Evolutionary conservation across 2,329 filamentous ascomycete species (phyloP).

Genomic region (Phaeosphaeriaceae sp.): DNA sequence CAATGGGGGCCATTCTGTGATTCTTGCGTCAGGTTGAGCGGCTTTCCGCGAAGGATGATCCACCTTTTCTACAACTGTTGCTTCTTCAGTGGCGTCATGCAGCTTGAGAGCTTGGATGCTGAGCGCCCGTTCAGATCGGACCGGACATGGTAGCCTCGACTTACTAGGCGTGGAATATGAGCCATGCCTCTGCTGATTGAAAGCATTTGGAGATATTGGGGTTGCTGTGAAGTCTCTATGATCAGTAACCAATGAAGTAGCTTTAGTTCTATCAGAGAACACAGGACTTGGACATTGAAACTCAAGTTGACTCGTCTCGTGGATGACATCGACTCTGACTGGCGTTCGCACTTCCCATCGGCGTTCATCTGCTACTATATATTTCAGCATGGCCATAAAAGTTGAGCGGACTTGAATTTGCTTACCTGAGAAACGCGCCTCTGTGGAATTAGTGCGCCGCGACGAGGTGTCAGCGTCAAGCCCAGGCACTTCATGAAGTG

Average conservation of each 20-base stretch:
- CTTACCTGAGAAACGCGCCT: conserved; percentile 38
- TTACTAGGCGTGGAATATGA: background rate
- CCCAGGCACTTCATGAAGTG: conserved; percentile 35
- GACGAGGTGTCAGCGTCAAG: conserved; percentile 41
- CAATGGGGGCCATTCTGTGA: conserved; percentile 35
- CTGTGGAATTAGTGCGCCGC: conserved; percentile 35
- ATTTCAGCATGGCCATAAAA: background rate
- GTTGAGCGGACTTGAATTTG: background rate
- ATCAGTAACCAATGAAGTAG: conserved; percentile 23
- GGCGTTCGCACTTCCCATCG: conserved; percentile 31
- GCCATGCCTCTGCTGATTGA: conserved; percentile 8
- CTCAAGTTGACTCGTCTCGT: conserved; percentile 31
- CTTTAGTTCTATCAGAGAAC: conserved; percentile 29
- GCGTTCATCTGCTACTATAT: conserved; percentile 30
- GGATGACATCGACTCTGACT: conserved; percentile 24
- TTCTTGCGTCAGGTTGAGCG: conserved; percentile 15
- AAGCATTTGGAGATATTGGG: background rate
- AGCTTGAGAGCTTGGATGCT: conserved; percentile 30
- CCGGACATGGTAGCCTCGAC: conserved; percentile 21
- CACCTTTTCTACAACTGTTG: conserved; percentile 2
- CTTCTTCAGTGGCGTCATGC: conserved; percentile 16
- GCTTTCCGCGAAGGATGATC: conserved; percentile 17
- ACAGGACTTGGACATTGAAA: conserved; percentile 34
- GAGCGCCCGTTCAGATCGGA: conserved; percentile 24
- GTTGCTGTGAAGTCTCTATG: conserved; percentile 4